A percentile compares a stretch with the other conserved stretches of the same genome.
Evolutionary conservation across 2,329 filamentous ascomycete species (phyloP).

Genomic region (Pestalotiopsis sp.): DNA sequence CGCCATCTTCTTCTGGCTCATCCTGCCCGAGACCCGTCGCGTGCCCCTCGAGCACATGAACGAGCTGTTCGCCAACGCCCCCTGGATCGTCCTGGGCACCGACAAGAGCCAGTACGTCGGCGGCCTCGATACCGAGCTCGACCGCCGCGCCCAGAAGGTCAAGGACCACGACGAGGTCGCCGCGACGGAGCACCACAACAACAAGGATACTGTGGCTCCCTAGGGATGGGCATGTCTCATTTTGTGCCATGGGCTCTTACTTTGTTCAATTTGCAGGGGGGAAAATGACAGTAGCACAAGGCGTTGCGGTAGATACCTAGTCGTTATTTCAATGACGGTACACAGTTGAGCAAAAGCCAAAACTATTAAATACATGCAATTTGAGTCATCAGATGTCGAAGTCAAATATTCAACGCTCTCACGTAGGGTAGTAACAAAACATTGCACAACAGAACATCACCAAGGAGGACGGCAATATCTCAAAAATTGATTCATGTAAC

Average conservation of each 20-base stretch:
- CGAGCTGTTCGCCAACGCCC: slow-evolving; percentile 63
- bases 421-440: not conserved
- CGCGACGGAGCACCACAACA: slow-evolving; percentile 8
- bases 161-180: slow-evolving; percentile 47
- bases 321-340: too few relatives aligned
- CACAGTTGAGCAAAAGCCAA: too few relatives aligned
- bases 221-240: not conserved
- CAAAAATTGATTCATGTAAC: not conserved
- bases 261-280: not conserved
- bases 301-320: not conserved
- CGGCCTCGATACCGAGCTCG: slow-evolving; percentile 52
- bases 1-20: slow-evolving; percentile 57
- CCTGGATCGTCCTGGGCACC: slow-evolving; percentile 63
- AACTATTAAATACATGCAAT: too few relatives aligned
- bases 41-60: slow-evolving; percentile 71
- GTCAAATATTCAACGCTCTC: not conserved
- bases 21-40: slow-evolving; percentile 67
- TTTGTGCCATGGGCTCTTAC: not conserved
- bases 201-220: not conserved
- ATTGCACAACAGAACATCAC: not conserved
- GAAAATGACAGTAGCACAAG: not conserved
- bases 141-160: slow-evolving; percentile 60
- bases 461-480: not conserved
- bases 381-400: too few relatives aligned
- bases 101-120: slow-evolving; percentile 54